phyloP scores from a whole-genome alignment of 768 basidiomycete genomes.

The Tulasnella sp. region DNA sequence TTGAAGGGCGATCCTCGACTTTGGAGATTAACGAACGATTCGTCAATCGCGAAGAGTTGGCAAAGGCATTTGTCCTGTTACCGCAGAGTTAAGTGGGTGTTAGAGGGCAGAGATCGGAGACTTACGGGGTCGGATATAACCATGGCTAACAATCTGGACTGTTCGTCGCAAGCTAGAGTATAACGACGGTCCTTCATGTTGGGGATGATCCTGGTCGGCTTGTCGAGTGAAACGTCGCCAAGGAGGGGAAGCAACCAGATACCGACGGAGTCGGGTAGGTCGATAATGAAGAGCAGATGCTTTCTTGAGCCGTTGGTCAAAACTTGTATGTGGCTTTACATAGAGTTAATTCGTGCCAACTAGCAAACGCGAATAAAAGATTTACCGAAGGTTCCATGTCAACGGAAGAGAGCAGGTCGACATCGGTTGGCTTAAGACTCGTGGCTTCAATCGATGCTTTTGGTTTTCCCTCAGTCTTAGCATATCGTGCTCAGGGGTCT shows the following conservation, averaged over 20 bases:
- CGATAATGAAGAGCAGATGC: slow-evolving; percentile 23
- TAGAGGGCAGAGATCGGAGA: not conserved
- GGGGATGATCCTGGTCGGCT: not conserved
- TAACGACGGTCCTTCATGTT: slow-evolving; percentile 29
- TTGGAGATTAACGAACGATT: slow-evolving; percentile 30
- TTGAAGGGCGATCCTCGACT: slow-evolving; percentile 33
- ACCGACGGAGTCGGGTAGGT: not conserved
- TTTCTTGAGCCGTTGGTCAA: slow-evolving; percentile 27
- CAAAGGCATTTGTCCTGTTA: not conserved
- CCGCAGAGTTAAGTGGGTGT: not conserved
- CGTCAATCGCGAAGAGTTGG: slow-evolving; percentile 33
- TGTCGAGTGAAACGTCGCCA: not conserved
- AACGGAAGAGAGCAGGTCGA: slow-evolving; percentile 28
- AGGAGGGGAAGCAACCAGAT: not conserved
- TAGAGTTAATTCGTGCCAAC: slow-evolving; percentile 16
- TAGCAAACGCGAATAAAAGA: not conserved
- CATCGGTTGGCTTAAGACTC: not conserved
- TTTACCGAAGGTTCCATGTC: slow-evolving; percentile 29
- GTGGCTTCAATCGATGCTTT: not conserved
- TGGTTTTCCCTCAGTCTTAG: not conserved
- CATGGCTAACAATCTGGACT: slow-evolving; percentile 34
- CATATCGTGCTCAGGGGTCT: slow-evolving; percentile 29
- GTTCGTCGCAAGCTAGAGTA: slow-evolving; percentile 41
- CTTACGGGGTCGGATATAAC: not conserved
- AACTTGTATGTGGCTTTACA: too few species aligned